Percentiles rank a stretch among this genome's conserved stretches.
Conservation (phyloP, 768 basidiomycete genomes). For the Lepiota brunneoincarnata region DNA sequence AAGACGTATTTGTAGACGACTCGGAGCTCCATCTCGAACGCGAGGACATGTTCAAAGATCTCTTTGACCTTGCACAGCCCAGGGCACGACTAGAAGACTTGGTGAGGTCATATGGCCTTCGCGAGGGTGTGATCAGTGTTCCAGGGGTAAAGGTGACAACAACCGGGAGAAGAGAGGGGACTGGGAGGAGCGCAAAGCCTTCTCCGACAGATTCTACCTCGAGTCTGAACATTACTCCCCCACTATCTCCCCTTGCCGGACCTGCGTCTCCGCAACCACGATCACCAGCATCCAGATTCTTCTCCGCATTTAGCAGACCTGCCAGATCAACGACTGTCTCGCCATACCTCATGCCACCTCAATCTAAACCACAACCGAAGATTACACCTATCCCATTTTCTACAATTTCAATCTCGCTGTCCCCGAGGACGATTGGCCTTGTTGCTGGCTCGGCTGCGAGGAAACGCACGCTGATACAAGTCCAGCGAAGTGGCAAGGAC, state of each 20-base stretch:
- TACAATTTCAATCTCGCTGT: conserved; percentile 37
- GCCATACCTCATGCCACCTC: background rate
- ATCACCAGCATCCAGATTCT: conserved; percentile 7
- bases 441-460: conserved; percentile 23
- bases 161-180: conserved; percentile 2
- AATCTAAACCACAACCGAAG: conserved; percentile 11
- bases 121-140: conserved; percentile 38
- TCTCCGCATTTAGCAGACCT: conserved; percentile 15
- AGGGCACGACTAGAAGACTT: conserved; percentile 76
- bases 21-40: conserved; percentile 71
- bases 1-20: conserved; percentile 78
- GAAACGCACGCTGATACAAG: conserved; percentile 56
- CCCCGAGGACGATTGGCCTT: conserved; percentile 36
- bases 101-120: conserved; percentile 41
- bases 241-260: background rate
- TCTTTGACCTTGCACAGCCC: conserved; percentile 78
- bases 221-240: background rate
- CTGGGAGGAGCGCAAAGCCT: background rate
- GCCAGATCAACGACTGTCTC: conserved; percentile 3
- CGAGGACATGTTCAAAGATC: conserved; percentile 73
- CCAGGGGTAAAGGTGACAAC: conserved; percentile 13
- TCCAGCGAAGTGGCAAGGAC: conserved; percentile 38
- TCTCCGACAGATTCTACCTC: conserved; percentile 6
- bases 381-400: conserved; percentile 31
- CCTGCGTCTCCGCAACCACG: background rate